Evolutionary conservation across 371 early-diverging fungal genomes (phyloP).

Genomic region (Paraphysoderma sedebokerense): DNA sequence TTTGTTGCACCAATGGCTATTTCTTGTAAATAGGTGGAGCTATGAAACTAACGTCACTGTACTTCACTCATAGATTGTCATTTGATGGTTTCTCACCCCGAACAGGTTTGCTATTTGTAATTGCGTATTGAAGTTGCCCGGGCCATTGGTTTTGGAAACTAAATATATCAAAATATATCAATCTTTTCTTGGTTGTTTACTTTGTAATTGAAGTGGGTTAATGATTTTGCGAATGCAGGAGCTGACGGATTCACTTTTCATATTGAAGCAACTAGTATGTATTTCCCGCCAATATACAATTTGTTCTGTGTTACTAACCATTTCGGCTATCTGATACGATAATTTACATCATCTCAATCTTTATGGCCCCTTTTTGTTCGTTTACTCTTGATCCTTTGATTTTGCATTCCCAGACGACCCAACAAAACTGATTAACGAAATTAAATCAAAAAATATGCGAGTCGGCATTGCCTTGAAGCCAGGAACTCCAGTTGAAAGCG

Average conservation of each 20-base stretch:
- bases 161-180: too few relatives aligned
- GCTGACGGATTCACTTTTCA: conserved; percentile 84
- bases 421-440: conserved; percentile 47
- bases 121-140: background rate
- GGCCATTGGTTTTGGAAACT: background rate
- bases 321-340: conserved; percentile 3
- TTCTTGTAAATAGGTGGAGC: too few relatives aligned
- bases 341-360: background rate
- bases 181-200: background rate
- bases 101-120: conserved; percentile 16
- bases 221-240: conserved; percentile 87
- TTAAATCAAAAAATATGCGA: conserved; percentile 74
- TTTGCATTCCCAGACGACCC: conserved; percentile 30
- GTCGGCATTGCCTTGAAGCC: conserved; percentile 93
- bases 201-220: conserved; percentile 53
- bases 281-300: background rate
- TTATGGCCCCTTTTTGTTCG: background rate
- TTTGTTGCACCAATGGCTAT: too few relatives aligned
- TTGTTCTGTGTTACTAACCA: background rate
- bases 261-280: conserved; percentile 63
- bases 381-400: background rate
- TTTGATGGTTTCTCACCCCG: conserved; percentile 92
- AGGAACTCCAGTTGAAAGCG: conserved; percentile 59
- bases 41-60: too few relatives aligned
- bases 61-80: conserved; percentile 66